These are phyloP conservation scores for Cryptococcus neoformans DNA, from an alignment of 1,284 basidiomycete species.

Conservation along the genomic window DNA sequence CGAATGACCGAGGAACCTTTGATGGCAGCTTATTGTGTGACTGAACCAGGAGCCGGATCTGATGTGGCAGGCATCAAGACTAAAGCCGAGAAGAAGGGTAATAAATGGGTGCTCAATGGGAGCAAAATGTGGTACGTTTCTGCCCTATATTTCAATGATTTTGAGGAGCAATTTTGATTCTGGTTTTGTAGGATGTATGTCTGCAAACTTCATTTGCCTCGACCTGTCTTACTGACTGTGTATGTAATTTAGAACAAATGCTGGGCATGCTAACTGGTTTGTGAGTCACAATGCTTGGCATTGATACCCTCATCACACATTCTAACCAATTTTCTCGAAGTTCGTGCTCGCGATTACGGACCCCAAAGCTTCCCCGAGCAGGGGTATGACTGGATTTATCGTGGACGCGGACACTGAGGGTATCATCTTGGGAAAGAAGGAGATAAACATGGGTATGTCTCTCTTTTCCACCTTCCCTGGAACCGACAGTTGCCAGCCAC, in stretches of 20 bases:
- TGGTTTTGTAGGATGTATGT: conserved; percentile 32
- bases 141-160: conserved; percentile 3
- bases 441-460: conserved; percentile 57
- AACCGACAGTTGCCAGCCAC: conserved; percentile 3
- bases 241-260: conserved; percentile 50
- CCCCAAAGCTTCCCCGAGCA: conserved; percentile 49
- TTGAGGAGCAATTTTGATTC: background rate
- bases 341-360: conserved; percentile 58
- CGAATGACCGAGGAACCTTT: conserved; percentile 58
- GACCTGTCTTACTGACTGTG: background rate
- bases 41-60: conserved; percentile 56
- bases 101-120: conserved; percentile 50
- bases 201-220: background rate
- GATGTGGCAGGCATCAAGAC: conserved; percentile 56
- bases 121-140: conserved; percentile 54
- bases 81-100: conserved; percentile 52
- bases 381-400: conserved; percentile 57
- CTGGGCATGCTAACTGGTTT: conserved; percentile 54
- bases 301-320: background rate
- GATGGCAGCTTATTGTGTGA: conserved; percentile 57
- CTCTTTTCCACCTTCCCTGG: background rate
- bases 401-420: conserved; percentile 55
- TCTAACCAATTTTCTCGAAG: conserved; percentile 8
- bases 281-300: conserved; percentile 21
- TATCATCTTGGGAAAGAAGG: conserved; percentile 54